These are phyloP conservation scores for Hawksworthiomyces lignivorus DNA, from an alignment of 2,329 filamentous ascomycete species.

Conservation along the genomic window DNA sequence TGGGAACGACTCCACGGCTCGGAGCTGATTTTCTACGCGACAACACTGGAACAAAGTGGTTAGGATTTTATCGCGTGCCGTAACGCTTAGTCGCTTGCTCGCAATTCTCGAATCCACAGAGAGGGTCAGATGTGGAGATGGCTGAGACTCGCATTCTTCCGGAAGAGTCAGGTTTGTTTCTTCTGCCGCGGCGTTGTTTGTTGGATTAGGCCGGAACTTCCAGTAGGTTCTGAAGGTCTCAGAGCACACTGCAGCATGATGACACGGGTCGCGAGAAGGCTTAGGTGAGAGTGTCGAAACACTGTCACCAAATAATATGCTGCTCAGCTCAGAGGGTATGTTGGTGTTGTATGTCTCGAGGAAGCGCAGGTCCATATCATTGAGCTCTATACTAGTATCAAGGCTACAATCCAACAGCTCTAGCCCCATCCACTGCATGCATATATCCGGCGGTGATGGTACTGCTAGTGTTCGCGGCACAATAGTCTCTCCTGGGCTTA, in stretches of 20 bases:
- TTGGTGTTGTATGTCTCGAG: constrained; percentile 25
- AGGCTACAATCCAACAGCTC: constrained; percentile 44
- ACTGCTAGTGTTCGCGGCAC: constrained; percentile 25
- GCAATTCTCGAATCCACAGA: no score
- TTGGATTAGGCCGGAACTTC: no score
- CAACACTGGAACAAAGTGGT: constrained; percentile 56
- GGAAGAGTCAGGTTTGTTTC: no score
- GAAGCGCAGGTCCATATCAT: constrained; percentile 44
- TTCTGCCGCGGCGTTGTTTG: no score
- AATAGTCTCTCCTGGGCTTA: no score
- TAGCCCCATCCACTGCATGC: no score
- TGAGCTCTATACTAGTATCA: constrained; percentile 41
- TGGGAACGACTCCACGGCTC: constrained; percentile 54
- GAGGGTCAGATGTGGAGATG: constrained; percentile 22
- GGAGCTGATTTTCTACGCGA: constrained; percentile 38
- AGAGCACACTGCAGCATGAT: no score
- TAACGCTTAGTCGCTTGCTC: constrained; percentile 35
- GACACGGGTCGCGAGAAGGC: no score
- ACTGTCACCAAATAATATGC: no score
- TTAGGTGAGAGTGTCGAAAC: no score
- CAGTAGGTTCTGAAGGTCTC: no score
- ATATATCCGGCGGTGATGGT: constrained; percentile 33
- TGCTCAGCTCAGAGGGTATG: background rate
- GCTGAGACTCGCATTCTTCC: constrained; percentile 28
- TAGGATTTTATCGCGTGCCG: constrained; percentile 53